These are phyloP conservation scores for Solanum ahanhuiri DNA, from an alignment of 257 asterid species.

Conservation along the genomic window DNA sequence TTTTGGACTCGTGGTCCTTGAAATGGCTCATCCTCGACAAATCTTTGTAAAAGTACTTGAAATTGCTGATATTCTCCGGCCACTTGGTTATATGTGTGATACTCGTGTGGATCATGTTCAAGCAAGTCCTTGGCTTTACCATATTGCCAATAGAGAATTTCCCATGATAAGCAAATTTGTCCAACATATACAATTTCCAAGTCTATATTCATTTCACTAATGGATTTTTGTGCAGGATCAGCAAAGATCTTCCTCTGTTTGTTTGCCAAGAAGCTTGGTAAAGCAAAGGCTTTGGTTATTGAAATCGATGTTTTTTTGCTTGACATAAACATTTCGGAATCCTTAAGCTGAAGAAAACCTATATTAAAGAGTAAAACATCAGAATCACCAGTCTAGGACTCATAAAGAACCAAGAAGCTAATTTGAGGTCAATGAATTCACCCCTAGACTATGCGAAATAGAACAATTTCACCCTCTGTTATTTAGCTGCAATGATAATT, in stretches of 20 bases:
- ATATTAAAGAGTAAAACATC: not conserved
- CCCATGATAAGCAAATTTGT: conserved; percentile 73
- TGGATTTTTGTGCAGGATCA: conserved; percentile 52
- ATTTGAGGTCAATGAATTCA: not conserved
- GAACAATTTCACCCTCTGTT: not conserved
- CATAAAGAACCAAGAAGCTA: not conserved
- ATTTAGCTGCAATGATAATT: not conserved
- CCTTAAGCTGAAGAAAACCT: conserved; percentile 77
- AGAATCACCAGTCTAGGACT: not conserved
- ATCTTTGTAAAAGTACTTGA: conserved; percentile 70
- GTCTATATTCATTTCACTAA: conserved; percentile 38
- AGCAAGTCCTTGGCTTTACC: conserved; percentile 36
- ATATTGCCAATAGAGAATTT: conserved; percentile 57
- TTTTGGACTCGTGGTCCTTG: conserved; percentile 51
- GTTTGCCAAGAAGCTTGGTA: conserved; percentile 29
- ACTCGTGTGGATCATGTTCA: conserved; percentile 22
- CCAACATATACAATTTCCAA: conserved; percentile 71
- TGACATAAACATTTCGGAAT: conserved; percentile 27
- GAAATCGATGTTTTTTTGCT: conserved; percentile 23
- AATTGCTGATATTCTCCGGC: conserved; percentile 71
- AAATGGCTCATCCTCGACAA: conserved; percentile 66
- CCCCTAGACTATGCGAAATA: not conserved
- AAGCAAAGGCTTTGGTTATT: conserved; percentile 9
- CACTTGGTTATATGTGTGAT: conserved; percentile 44
- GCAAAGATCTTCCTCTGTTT: conserved; percentile 49